Evolutionary conservation across 305 asterid genomes (phyloP), one percentile per base, ranked within the genome.

Genomic region (Stenogyne calaminthoides): DNA sequence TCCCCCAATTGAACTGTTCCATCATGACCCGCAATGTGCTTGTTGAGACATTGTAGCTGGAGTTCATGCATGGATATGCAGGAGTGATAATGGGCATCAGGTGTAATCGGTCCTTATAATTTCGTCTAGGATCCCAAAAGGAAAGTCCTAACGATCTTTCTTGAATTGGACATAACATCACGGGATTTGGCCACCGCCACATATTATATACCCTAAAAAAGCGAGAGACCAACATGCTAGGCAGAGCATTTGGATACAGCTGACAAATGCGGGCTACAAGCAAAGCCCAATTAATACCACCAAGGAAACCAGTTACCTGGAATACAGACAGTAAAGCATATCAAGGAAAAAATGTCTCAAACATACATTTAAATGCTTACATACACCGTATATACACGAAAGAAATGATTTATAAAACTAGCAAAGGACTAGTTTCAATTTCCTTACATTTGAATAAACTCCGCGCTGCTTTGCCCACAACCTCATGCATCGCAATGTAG

Each of bases 171-270:
- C 99, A 95, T 60, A 95, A 73, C 95, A 95, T 86, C 66, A 95
- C 99, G 66, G 99, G 99, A 85, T 95, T 95, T 59, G 99, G 98
- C 99, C 99, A 95, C 72, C 93, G 89, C 99, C 99, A 95, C 80
- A 86, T 71, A 54, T 86, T 95, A 83, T 89, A 95, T 52, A 95
- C 92, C 83, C 98, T 88, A 69, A 95, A 95, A 84, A 95, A 92
- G 51, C 99, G 93, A 80, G 94, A 90, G 12, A 95, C 98, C 88
- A 95, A 80, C 98, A 92, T 95, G 92, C 91, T 90, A 15, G 99
- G 97, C 62, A 89, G 79, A 60, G 98, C 99, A 82, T 92, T 92
- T 49, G 98, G 99, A 81, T 92, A 95, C 67, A 95, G 86, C 83
- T 95, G 99, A 85, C 99, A 95, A 75, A 95, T 90, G 70, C 94